Evolutionary conservation across 768 basidiomycete species (phyloP), one percentile per base, ranked within the genome.

Genomic region (Boletus reticuloceps): DNA sequence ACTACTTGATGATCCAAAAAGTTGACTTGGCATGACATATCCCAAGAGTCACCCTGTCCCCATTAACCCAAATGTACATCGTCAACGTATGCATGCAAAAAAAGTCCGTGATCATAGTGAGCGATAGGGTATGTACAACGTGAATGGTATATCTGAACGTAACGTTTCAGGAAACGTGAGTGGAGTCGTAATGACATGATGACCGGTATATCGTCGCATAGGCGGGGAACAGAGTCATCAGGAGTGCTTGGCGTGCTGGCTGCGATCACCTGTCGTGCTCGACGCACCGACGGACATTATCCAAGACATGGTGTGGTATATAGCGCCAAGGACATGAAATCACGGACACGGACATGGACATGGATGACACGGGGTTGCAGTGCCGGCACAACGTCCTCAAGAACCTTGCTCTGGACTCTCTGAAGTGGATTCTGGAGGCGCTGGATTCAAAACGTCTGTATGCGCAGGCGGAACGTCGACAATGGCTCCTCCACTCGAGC

Each of bases 81-180:
- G 17, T 13, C 10, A 27, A 25, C 29, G 29, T 25, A 10, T 39
- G 4, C 43, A 42, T 42, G 17, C 50, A 34, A 22, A 41, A 19
- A 19, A 22, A 25, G 29, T 31, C 22, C 37, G 20, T 34, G 39
- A 53, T 27, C 40, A 47, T 40, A 22, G 32, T 16, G 27, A 47
- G n/a, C 25, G 7, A 51, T 31, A 29, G 53, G 53, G 51, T 63
- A 56, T 64, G 54, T 64, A 64, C 51, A 64, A 50, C 31, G 32
- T 39, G 47, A 41, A 51, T 62, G 63, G 53, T 55, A 52, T 61
- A 51, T 44, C 51, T 53, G 53, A 52, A 32, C 2, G 36, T 10
- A 27, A 2, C 11, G 14, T 41, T 40, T 36, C 43, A 45, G 45
- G 22, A 20, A 27, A 43, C 39, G 39, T 29, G 31, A 31, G 7